Base-by-base conservation (phyloP, 345 rosid species). In the Gossypium thurberi region DNA sequence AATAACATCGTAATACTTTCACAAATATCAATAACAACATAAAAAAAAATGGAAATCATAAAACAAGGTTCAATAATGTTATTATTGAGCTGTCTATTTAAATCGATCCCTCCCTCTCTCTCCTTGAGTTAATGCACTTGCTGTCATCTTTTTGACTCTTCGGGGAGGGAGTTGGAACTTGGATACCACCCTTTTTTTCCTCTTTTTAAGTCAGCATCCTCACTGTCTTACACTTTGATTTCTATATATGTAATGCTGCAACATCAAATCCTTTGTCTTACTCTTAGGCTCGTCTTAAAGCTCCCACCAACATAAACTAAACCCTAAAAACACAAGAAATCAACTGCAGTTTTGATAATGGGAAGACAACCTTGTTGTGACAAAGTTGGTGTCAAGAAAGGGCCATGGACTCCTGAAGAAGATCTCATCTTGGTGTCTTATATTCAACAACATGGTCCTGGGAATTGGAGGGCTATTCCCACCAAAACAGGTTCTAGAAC, bases 351-450 rank as follows among this genome's bases (percentile, higher is more conserved):
- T 5, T 33, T 3, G 76, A 37, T 11, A 25, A 91, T 91, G 97
- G 97, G 88, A 50, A 85, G 97, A 57, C 91, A 91, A 79, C 97
- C 97, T 60, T 91, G 97, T 76, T 89, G 97, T 76, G 92, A 89
- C 65, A 91, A 91, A 82, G 75, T 76, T 37, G 94, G 94, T 14
- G 86, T 89, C 61, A 91, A 89, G 85, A 91, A 91, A 84, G 97
- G 97, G 23, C 91, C 94, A 63, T 91, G 97, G 97, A 91, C 97
- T 82, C 97, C 97, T 53, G 94, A 91, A 78, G 97, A 91, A 85
- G 97, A 91, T 71, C 89, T 91, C 82, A 80, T 84, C 65, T 78
- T 91, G 59, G 94, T 89, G 25, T 82, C 91, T 74, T 85, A 91
- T 55, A 89, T 91, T 78, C 92, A 91, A 81, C 90, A 91, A 70